Conservation (phyloP, 2,329 filamentous ascomycete genomes). For the Escovopsis sp. region DNA sequence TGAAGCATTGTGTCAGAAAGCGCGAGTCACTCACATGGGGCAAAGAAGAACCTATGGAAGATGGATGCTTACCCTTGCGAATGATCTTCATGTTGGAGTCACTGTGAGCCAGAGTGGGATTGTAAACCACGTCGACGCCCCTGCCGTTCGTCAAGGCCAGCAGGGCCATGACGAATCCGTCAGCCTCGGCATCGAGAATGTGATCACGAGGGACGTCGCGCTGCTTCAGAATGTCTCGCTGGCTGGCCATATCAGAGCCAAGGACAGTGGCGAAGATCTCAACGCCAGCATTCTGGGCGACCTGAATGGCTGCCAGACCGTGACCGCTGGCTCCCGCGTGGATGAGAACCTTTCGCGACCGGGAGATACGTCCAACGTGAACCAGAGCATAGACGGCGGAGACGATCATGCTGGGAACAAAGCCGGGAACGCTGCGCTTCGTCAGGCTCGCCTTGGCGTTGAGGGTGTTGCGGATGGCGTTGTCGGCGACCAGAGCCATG, state of each 20-base stretch:
- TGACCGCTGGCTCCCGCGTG: slow-evolving; percentile 28
- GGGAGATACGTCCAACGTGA: slow-evolving; percentile 14
- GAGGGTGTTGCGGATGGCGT: slow-evolving; percentile 21
- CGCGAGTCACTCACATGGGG: neutral
- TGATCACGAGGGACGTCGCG: slow-evolving; percentile 20
- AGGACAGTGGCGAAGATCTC: slow-evolving; percentile 28
- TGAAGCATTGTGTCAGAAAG: neutral
- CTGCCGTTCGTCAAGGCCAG: slow-evolving; percentile 16
- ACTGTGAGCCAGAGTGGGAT: slow-evolving; percentile 24
- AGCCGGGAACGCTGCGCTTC: slow-evolving; percentile 11
- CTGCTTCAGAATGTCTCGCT: slow-evolving; percentile 22
- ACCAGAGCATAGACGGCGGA: slow-evolving; percentile 29
- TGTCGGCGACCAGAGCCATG: slow-evolving; percentile 20
- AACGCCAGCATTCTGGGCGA: slow-evolving; percentile 23
- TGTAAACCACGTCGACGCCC: slow-evolving; percentile 31
- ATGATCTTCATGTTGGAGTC: slow-evolving; percentile 21
- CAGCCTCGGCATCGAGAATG: slow-evolving; percentile 24
- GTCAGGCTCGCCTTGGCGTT: slow-evolving; percentile 23
- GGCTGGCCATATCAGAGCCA: slow-evolving; percentile 14
- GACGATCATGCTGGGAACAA: slow-evolving; percentile 24
- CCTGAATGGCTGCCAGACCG: slow-evolving; percentile 28
- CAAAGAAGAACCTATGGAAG: neutral
- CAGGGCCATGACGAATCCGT: slow-evolving; percentile 19
- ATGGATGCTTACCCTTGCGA: slow-evolving; percentile 17
- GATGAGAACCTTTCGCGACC: slow-evolving; percentile 24